Evolutionary conservation across 108 stramenopile genomes (phyloP).

Genomic region (Asterionellopsis glacialis): DNA sequence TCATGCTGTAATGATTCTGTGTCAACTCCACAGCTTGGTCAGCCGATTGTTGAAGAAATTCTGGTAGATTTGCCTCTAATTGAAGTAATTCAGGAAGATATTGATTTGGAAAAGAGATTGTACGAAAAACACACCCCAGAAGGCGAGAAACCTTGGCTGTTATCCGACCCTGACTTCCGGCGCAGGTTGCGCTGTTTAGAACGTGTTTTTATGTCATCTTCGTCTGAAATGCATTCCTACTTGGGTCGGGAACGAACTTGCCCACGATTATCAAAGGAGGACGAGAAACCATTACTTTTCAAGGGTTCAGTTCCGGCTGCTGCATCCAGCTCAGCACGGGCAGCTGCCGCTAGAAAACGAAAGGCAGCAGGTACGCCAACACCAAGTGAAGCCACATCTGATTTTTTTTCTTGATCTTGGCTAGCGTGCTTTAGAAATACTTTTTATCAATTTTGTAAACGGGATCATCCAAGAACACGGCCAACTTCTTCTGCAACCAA

Average conservation of each 20-base stretch:
- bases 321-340: no score
- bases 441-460: no score
- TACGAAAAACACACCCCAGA: constrained; percentile 12
- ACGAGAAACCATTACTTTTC: constrained; percentile 22
- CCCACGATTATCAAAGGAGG: constrained; percentile 35
- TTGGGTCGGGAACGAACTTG: constrained; percentile 5
- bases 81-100: constrained; percentile 14
- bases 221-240: neutral
- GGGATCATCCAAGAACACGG: no score
- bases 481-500: no score
- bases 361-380: constrained; percentile 7
- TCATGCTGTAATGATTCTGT: constrained; percentile 7
- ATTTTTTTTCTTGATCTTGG: no score
- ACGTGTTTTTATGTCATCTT: constrained; percentile 27
- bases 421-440: no score
- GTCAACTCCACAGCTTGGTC: neutral
- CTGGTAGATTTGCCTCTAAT: constrained; percentile 26
- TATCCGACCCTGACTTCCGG: constrained; percentile 11
- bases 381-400: neutral
- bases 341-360: constrained; percentile 10
- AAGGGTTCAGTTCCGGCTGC: constrained; percentile 28
- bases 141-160: neutral
- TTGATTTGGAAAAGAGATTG: constrained; percentile 37
- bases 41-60: constrained; percentile 8
- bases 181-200: constrained; percentile 25